Evolutionary conservation across 1,284 basidiomycete genomes (phyloP).

Genomic region (Malassezia restricta): DNA sequence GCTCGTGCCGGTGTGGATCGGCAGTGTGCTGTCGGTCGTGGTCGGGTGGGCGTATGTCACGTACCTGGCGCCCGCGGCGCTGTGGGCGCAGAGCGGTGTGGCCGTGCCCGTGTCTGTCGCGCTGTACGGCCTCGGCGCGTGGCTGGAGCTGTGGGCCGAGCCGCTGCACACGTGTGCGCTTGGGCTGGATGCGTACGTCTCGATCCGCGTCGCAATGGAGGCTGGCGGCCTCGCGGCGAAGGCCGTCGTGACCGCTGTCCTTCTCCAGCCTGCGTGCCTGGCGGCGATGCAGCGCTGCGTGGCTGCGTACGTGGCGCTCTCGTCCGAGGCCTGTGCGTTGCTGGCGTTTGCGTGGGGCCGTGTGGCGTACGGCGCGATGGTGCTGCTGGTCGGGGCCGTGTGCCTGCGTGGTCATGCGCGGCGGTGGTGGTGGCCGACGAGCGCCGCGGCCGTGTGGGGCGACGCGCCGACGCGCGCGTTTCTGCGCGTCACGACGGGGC

Average conservation of each 20-base stretch:
- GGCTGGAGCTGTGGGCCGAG: slow-evolving; percentile 32
- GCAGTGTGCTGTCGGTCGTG: slow-evolving; percentile 17
- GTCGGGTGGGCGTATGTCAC: slow-evolving; percentile 19
- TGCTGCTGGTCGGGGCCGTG: neutral
- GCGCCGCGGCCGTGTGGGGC: neutral
- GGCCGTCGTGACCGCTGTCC: slow-evolving; percentile 20
- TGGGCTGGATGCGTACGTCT: slow-evolving; percentile 16
- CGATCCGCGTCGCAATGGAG: slow-evolving; percentile 33
- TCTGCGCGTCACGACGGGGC: slow-evolving; percentile 66
- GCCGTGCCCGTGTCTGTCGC: slow-evolving; percentile 21
- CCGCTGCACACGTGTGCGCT: slow-evolving; percentile 35
- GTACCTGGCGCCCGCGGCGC: slow-evolving; percentile 21
- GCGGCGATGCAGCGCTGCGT: neutral
- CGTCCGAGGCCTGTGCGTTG: slow-evolving; percentile 17
- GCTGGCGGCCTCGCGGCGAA: slow-evolving; percentile 29
- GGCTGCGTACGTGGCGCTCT: slow-evolving; percentile 7
- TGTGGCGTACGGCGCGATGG: slow-evolving; percentile 20
- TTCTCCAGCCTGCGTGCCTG: slow-evolving; percentile 10
- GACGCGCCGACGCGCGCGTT: slow-evolving; percentile 44
- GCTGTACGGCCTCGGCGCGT: slow-evolving; percentile 32
- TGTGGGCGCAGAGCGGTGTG: slow-evolving; percentile 16
- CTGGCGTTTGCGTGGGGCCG: slow-evolving; percentile 37
- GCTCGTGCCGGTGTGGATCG: slow-evolving; percentile 28
- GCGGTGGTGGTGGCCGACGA: neutral
- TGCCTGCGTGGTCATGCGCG: neutral